Evolutionary conservation across 345 rosid genomes (phyloP), one percentile per base, ranked within the genome.

Genomic region (Syzygium aromaticum): DNA sequence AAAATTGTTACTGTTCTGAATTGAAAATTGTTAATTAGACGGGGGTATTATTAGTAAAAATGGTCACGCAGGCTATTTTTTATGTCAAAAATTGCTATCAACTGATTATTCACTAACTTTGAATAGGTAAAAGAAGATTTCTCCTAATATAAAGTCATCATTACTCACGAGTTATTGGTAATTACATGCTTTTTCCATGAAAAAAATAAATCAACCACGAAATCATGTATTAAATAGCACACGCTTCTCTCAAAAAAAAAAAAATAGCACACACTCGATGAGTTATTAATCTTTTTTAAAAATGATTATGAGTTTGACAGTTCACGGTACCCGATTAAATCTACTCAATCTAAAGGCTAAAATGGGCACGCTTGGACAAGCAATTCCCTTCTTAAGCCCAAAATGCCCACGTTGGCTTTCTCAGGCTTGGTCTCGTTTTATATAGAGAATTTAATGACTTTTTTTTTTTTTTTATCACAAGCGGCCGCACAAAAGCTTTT

Each of bases 131-230:
- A 38, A 33, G 8, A 28, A 30, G 30, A 30, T 30, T 64, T 64
- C 21, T 7, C 9, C 43, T 64, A 16, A 30, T 64, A 8, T 11
- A 30, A 16, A 30, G 43, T 19, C 8, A 16, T 30, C 33, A n/a
- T 8, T 13, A 1, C 38, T n/a, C 3, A n/a, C 3, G 0, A 61
- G 19, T 61, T 61, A 16, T 61, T 27, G 17, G 33, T 3, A 8
- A 30, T 30, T 30, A 64, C 11, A 8, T 30, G 12, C 17, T 28
- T 64, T 64, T 64, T 64, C 11, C 22, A 64, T 30, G 43, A 5
- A 28, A 64, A 30, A 14, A 38, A 63, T 3, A 28, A 16, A 30
- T 16, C 33, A 11, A 64, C 43, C 43, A 7, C 43, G 8, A 64
- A 64, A 30, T 11, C 30, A 64, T 3, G 22, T 28, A n/a, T n/a